Conservation (phyloP, 805 yeast genomes). For the Lachancea sp. region DNA sequence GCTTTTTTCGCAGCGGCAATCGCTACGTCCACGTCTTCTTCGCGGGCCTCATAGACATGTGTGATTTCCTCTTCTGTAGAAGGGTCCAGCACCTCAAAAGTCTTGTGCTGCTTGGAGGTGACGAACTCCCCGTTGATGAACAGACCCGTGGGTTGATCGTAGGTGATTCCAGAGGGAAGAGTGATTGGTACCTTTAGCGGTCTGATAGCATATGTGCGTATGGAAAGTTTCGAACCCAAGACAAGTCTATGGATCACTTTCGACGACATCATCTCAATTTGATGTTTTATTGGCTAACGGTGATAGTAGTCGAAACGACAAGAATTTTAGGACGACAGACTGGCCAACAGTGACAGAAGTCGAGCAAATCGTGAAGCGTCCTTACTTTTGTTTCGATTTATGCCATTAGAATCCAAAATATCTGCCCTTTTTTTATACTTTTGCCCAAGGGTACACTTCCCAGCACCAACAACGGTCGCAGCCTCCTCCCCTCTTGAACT, state of each 20-base stretch:
- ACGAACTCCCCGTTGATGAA: constrained; percentile 73
- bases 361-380: too few species aligned
- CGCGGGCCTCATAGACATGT: constrained; percentile 59
- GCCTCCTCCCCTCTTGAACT: too few species aligned
- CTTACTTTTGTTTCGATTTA: too few species aligned
- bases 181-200: constrained; percentile 44
- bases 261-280: not conserved
- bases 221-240: constrained; percentile 10
- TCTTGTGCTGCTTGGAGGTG: constrained; percentile 48
- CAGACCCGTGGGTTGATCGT: constrained; percentile 72
- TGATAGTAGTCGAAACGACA: not conserved
- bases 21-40: constrained; percentile 74
- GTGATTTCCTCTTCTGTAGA: constrained; percentile 66
- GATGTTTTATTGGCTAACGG: not conserved
- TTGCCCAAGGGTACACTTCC: too few species aligned
- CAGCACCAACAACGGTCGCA: too few species aligned
- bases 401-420: too few species aligned
- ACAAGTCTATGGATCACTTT: constrained; percentile 7
- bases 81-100: constrained; percentile 60
- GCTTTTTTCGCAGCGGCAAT: constrained; percentile 81
- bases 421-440: too few species aligned
- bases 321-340: not conserved
- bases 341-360: not conserved
- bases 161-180: constrained; percentile 64
- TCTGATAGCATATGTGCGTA: constrained; percentile 28